A percentile compares a stretch with the other conserved stretches of the same genome.
Conservation (phyloP, 1,284 basidiomycete species). For the Neonothopanus nambi region DNA sequence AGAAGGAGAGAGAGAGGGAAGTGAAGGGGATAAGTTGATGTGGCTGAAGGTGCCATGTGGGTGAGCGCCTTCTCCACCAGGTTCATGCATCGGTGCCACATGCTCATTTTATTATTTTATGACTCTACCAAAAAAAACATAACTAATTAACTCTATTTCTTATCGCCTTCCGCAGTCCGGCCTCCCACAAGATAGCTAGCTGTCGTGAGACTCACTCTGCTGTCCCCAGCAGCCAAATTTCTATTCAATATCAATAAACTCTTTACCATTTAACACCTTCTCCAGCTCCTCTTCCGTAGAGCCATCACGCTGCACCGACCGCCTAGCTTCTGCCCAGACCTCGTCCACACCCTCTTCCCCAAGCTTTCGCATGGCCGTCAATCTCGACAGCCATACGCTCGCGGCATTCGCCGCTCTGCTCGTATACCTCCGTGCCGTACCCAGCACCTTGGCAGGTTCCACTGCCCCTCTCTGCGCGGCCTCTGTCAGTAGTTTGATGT, state of each 20-base stretch:
- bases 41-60: too few relatives aligned
- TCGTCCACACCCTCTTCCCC: conserved; percentile 27
- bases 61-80: too few relatives aligned
- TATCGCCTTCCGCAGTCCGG: conserved; percentile 36
- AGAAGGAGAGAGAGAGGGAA: conserved; percentile 11
- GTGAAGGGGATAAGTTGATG: too few relatives aligned
- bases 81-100: neutral
- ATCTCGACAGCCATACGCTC: conserved; percentile 53
- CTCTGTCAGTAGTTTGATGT: conserved; percentile 46
- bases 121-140: conserved; percentile 4
- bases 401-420: conserved; percentile 32
- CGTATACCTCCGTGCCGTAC: conserved; percentile 47
- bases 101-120: neutral
- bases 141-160: conserved; percentile 21
- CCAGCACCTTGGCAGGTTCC: conserved; percentile 38
- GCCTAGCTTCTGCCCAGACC: conserved; percentile 46
- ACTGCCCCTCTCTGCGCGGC: conserved; percentile 28
- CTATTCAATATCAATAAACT: conserved; percentile 40
- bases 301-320: conserved; percentile 24
- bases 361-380: conserved; percentile 44
- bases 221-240: conserved; percentile 25
- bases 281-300: conserved; percentile 30
- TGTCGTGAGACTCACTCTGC: too few relatives aligned
- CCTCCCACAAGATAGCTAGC: too few relatives aligned
- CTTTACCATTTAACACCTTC: conserved; percentile 21